A percentile compares a stretch with the other conserved stretches of the same genome.
These are phyloP conservation scores for Ophiostoma sp. DNA, from an alignment of 2,329 filamentous ascomycete genomes.

Conservation along the genomic window DNA sequence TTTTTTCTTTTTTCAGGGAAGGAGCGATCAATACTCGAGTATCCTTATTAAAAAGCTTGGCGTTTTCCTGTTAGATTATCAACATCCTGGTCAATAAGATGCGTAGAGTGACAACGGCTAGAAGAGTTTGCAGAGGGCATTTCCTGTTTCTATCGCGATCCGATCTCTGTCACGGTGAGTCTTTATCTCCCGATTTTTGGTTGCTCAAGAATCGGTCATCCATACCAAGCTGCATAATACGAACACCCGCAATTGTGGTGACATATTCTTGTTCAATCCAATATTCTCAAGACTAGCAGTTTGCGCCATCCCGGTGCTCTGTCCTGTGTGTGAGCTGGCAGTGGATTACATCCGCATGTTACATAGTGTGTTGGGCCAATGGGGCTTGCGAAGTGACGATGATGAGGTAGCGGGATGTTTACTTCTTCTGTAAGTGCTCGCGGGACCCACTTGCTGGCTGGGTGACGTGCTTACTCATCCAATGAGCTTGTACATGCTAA, in stretches of 20 bases:
- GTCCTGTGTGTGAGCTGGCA: neutral
- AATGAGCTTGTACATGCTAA: neutral
- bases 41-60: neutral
- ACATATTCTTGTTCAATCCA: neutral
- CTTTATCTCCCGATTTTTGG: neutral
- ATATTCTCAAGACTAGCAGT: neutral
- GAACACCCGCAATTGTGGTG: neutral
- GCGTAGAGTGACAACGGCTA: neutral
- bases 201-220: neutral
- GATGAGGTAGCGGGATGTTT: constrained; percentile 9
- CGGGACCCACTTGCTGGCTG: neutral
- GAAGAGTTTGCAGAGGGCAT: constrained; percentile 5
- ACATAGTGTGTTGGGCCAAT: neutral
- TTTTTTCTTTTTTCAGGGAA: neutral
- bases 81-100: neutral
- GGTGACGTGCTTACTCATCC: constrained; percentile 9
- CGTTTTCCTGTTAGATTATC: constrained; percentile 8
- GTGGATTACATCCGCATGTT: neutral
- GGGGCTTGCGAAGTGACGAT: neutral
- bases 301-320: neutral
- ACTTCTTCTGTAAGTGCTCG: neutral
- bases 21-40: constrained; percentile 4
- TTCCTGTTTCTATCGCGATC: neutral
- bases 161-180: neutral
- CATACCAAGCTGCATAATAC: neutral